Conservation (phyloP, 2,329 filamentous ascomycete species). For the Dothistroma septosporum region DNA sequence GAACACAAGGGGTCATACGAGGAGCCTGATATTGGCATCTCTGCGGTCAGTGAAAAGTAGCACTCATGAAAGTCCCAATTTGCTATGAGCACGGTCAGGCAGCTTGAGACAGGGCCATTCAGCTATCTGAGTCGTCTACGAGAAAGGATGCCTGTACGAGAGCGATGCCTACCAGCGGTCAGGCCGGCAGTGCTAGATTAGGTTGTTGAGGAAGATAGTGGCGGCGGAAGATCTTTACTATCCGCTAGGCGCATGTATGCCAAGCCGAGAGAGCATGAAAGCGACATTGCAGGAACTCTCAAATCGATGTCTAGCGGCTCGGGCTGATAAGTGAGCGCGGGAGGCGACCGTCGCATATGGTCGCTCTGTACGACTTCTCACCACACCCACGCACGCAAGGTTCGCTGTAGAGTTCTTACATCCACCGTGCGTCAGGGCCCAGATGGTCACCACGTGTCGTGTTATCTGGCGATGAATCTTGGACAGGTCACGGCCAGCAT, state of each 20-base stretch:
- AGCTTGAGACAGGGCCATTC: too few relatives aligned
- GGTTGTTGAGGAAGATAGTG: not conserved
- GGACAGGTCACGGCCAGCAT: too few relatives aligned
- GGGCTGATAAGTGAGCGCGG: not conserved
- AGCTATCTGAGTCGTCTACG: too few relatives aligned
- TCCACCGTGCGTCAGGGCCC: not conserved
- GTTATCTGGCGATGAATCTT: not conserved
- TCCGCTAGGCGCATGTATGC: not conserved
- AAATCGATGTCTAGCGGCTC: not conserved
- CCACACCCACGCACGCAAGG: not conserved
- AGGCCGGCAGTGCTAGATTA: too few relatives aligned
- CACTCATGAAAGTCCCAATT: too few relatives aligned
- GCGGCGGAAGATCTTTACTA: not conserved
- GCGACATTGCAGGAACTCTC: not conserved
- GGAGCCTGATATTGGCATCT: too few relatives aligned
- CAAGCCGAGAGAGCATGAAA: not conserved
- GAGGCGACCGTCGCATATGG: not conserved
- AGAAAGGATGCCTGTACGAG: too few relatives aligned
- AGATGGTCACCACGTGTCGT: not conserved
- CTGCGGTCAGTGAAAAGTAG: too few relatives aligned
- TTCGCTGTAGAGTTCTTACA: not conserved
- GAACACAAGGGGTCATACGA: too few relatives aligned
- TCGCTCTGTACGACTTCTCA: not conserved
- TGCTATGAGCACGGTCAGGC: too few relatives aligned
- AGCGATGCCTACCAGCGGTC: too few relatives aligned